A percentile compares a stretch with the other conserved stretches of the same genome.
phyloP scores from a whole-genome alignment of 768 basidiomycete genomes.

The Xanthoconium purpureum region DNA sequence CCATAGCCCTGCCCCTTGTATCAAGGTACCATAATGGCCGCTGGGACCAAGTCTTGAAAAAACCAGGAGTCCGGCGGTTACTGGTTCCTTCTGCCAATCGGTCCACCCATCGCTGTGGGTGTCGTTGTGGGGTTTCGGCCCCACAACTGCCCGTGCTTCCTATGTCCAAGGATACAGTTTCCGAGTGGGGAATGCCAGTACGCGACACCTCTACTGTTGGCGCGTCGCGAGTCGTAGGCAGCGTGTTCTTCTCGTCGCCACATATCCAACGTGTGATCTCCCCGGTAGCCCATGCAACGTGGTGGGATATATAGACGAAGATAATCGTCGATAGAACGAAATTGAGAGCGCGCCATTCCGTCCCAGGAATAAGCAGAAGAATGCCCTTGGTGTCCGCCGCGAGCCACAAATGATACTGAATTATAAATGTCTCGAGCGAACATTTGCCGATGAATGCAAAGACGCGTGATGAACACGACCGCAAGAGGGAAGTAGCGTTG shows the following conservation, averaged over 20 bases:
- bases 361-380: conserved; percentile 74
- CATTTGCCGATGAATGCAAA: conserved; percentile 85
- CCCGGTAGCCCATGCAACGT: conserved; percentile 71
- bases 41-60: conserved; percentile 30
- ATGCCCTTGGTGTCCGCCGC: conserved; percentile 82
- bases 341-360: conserved; percentile 71
- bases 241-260: conserved; percentile 28
- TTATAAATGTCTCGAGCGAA: conserved; percentile 88
- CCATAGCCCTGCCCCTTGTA: conserved; percentile 39
- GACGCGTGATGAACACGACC: conserved; percentile 62
- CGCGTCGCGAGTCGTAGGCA: conserved; percentile 19
- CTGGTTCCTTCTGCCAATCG: conserved; percentile 39
- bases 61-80: conserved; percentile 18
- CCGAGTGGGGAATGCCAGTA: neutral
- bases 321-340: conserved; percentile 69
- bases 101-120: conserved; percentile 48
- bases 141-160: neutral
- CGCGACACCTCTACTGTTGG: neutral
- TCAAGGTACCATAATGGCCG: conserved; percentile 37
- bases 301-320: conserved; percentile 80
- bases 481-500: conserved; percentile 67
- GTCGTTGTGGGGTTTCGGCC: conserved; percentile 38
- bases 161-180: conserved; percentile 9
- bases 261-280: conserved; percentile 64
- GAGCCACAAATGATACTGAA: conserved; percentile 87